A percentile compares a stretch with the other conserved stretches of the same genome.
phyloP scores from a whole-genome alignment of 2,329 filamentous ascomycete genomes.

The Cercospora janseana region DNA sequence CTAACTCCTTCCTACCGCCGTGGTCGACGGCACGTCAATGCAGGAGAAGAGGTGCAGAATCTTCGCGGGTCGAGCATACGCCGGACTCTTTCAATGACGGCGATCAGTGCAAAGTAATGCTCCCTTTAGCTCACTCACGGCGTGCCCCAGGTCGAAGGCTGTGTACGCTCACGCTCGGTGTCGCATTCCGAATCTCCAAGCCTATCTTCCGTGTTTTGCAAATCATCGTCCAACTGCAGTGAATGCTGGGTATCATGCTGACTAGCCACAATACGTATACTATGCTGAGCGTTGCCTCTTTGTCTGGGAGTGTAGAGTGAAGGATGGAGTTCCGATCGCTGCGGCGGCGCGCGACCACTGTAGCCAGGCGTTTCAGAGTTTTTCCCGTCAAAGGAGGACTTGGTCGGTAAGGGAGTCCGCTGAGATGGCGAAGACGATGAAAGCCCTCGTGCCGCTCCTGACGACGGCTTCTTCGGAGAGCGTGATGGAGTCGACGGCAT shows the following conservation, averaged over 20 bases:
- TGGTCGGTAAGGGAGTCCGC: background rate
- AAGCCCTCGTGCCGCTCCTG: background rate
- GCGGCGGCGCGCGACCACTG: background rate
- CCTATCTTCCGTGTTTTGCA: background rate
- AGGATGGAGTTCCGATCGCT: slow-evolving; percentile 1
- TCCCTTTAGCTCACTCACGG: slow-evolving; percentile 6
- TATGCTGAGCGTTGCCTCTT: slow-evolving; percentile 2
- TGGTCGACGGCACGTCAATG: no score
- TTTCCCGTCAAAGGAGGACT: background rate
- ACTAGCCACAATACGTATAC: slow-evolving; percentile 2
- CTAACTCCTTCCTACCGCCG: no score
- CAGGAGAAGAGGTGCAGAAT: no score
- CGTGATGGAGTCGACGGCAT: slow-evolving; percentile 5
- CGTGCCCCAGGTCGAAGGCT: slow-evolving; percentile 3
- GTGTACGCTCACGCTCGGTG: slow-evolving; percentile 1
- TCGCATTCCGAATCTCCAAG: background rate
- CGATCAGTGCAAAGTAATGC: no score
- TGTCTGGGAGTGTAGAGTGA: background rate
- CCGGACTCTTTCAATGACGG: no score
- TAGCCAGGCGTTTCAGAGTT: background rate
- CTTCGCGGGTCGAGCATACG: no score
- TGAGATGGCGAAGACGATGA: background rate
- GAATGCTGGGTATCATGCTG: slow-evolving; percentile 5
- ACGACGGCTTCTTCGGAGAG: background rate
- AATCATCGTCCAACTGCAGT: background rate